phyloP scores from a whole-genome alignment of 805 yeast genomes.

The Wickerhamiella hasegawae region DNA sequence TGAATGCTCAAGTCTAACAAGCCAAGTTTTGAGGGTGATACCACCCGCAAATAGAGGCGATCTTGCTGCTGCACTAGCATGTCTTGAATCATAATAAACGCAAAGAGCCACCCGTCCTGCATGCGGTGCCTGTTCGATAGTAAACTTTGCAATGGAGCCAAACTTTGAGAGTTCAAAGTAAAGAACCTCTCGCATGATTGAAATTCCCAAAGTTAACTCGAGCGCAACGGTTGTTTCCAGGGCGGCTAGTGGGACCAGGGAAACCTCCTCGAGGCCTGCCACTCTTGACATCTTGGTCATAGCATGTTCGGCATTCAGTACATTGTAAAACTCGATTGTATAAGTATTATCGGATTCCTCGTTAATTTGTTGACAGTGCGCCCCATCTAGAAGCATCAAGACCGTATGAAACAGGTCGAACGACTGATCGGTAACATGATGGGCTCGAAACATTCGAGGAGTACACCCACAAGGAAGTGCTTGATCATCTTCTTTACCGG shows the following conservation, averaged over 20 bases:
- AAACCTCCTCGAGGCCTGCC: not conserved
- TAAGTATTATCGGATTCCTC: too few species aligned
- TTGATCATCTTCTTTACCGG: too few species aligned
- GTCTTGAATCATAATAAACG: not conserved
- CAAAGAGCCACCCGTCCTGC: not conserved
- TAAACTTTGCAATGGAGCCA: constrained; percentile 1
- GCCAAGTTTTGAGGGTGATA: not conserved
- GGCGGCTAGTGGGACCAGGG: not conserved
- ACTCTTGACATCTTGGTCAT: not conserved
- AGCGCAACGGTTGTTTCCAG: not conserved
- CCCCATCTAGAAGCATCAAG: too few species aligned
- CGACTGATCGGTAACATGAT: too few species aligned
- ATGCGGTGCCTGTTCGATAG: not conserved
- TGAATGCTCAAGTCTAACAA: not conserved
- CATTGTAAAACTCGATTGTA: too few species aligned
- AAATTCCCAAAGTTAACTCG: not conserved
- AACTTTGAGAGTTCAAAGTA: not conserved
- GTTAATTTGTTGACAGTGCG: too few species aligned
- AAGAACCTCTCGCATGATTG: not conserved
- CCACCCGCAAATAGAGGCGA: not conserved
- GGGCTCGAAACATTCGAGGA: too few species aligned
- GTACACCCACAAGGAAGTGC: too few species aligned
- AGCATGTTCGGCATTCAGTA: not conserved
- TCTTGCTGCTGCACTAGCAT: not conserved
- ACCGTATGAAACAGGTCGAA: too few species aligned